Evolutionary conservation across 805 yeast genomes (phyloP).

Genomic region (Ogataea naganishii): DNA sequence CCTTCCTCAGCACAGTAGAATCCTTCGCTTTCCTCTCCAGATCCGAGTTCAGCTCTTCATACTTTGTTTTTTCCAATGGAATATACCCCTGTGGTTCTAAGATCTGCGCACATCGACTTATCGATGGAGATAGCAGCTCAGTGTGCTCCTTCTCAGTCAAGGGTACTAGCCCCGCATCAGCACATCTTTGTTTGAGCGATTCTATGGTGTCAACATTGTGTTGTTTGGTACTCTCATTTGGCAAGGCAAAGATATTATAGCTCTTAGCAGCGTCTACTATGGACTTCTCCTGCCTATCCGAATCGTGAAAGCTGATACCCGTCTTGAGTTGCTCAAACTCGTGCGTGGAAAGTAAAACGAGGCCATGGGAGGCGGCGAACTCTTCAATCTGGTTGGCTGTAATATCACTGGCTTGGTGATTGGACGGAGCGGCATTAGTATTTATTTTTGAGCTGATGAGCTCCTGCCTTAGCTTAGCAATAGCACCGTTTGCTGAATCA

Average conservation of each 20-base stretch:
- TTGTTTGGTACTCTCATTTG: constrained; percentile 13
- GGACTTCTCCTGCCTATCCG: constrained; percentile 7
- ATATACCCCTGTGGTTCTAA: no score
- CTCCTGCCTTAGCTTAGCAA: no score
- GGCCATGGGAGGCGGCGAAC: constrained; percentile 4
- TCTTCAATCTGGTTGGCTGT: no score
- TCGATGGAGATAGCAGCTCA: constrained; percentile 8
- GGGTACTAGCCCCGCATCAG: constrained; percentile 12
- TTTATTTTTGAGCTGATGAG: no score
- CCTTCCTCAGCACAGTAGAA: constrained; percentile 9
- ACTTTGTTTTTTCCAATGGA: constrained; percentile 12
- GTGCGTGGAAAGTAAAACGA: constrained; percentile 17
- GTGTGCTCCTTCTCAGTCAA: constrained; percentile 3
- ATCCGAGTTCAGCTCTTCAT: constrained; percentile 13
- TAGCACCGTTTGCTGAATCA: no score
- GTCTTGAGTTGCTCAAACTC: constrained; percentile 10
- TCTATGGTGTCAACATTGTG: constrained; percentile 5
- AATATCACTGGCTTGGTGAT: background rate
- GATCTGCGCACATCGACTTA: no score
- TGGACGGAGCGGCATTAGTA: no score
- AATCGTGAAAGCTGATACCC: background rate
- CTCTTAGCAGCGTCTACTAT: constrained; percentile 16
- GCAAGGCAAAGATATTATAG: constrained; percentile 17
- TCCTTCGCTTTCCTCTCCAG: background rate
- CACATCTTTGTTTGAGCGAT: constrained; percentile 7